phyloP scores from a whole-genome alignment of 2,329 filamentous ascomycete genomes.

The Monilinia laxa region DNA sequence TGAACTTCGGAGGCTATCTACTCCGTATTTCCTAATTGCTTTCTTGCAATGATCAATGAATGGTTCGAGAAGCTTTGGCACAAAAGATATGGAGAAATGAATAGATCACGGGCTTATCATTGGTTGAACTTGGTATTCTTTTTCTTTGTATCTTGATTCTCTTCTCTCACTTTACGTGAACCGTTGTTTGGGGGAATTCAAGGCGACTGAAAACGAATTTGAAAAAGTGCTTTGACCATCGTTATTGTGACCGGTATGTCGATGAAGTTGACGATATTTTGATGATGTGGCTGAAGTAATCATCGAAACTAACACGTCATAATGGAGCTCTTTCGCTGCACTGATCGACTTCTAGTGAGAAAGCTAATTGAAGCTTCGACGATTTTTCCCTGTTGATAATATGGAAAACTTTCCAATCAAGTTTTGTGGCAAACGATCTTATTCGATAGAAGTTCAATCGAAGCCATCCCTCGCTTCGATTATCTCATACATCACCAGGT shows the following conservation, averaged over 20 bases:
- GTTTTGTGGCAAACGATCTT: neutral
- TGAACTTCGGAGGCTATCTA: too few relatives aligned
- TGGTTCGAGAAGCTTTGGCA: neutral
- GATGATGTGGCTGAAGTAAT: conserved; percentile 5
- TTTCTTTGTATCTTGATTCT: neutral
- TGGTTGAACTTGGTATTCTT: neutral
- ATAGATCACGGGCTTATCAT: neutral
- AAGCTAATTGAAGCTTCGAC: too few relatives aligned
- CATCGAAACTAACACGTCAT: conserved; percentile 1
- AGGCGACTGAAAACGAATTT: neutral
- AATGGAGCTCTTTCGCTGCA: neutral
- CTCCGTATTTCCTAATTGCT: too few relatives aligned
- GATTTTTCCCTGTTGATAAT: too few relatives aligned
- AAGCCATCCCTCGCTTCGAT: too few relatives aligned
- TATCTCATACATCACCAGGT: too few relatives aligned
- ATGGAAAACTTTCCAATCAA: neutral
- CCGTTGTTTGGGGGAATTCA: neutral
- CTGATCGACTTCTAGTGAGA: neutral
- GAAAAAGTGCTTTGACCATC: neutral
- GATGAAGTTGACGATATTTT: conserved; percentile 9
- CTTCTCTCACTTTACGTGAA: neutral
- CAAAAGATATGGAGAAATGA: neutral
- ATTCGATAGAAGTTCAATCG: neutral
- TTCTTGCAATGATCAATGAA: neutral
- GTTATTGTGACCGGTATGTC: neutral